Evolutionary conservation across 1,284 basidiomycete genomes (phyloP).

Genomic region (Sparassis latifolia): DNA sequence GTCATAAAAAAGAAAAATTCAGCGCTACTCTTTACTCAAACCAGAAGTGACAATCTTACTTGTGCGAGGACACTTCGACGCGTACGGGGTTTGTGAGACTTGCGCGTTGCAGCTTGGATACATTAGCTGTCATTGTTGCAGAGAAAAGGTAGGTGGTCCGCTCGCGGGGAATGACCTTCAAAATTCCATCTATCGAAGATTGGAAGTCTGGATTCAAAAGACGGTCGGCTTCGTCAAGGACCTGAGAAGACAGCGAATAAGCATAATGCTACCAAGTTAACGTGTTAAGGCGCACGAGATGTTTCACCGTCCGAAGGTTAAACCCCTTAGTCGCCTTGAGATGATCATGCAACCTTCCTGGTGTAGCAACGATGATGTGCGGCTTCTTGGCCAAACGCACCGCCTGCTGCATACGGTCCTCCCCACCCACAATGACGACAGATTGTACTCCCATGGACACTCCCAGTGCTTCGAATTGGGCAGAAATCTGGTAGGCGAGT

Average conservation of each 20-base stretch:
- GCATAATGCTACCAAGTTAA: constrained; percentile 64
- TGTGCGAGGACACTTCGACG: neutral
- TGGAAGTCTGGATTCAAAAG: constrained; percentile 97
- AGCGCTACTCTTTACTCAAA: neutral
- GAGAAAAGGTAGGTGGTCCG: neutral
- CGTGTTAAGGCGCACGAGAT: neutral
- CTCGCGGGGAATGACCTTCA: neutral
- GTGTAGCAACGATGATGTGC: neutral
- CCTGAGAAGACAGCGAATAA: constrained; percentile 37
- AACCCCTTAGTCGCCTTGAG: neutral
- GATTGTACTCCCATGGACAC: neutral
- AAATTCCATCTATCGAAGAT: constrained; percentile 62
- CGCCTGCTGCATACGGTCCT: neutral
- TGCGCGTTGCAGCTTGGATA: neutral
- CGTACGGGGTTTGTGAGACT: neutral
- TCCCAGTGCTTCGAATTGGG: constrained; percentile 50
- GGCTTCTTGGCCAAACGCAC: neutral
- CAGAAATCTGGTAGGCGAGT: constrained; percentile 92
- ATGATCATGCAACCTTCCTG: neutral
- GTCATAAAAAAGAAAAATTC: too few relatives aligned
- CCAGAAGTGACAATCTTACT: neutral
- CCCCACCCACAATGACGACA: neutral
- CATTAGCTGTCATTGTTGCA: neutral
- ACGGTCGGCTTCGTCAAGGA: constrained; percentile 94
- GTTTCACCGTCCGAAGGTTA: neutral